These are phyloP conservation scores for Leishmania major DNA, from an alignment of 208 protist genomes.

Conservation along the genomic window DNA sequence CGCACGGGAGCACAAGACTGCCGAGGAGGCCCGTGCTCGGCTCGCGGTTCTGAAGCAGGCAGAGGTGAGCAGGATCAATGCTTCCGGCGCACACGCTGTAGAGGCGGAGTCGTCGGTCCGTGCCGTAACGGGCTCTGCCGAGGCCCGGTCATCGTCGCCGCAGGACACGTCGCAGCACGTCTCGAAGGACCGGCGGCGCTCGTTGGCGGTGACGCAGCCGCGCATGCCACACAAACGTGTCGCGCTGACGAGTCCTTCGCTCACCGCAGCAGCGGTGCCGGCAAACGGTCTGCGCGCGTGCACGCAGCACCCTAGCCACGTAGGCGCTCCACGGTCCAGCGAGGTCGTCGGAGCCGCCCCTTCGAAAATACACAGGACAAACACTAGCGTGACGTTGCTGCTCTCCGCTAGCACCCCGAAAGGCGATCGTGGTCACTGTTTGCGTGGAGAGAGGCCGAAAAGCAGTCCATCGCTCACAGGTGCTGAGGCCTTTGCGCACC, in stretches of 20 bases:
- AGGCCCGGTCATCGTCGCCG: neutral
- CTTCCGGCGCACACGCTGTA: neutral
- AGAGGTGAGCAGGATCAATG: neutral
- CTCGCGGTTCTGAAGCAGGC: slow-evolving; percentile 2
- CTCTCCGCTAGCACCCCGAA: neutral
- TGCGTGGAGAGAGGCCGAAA: neutral
- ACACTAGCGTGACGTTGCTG: neutral
- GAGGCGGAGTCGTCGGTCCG: neutral
- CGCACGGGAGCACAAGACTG: slow-evolving; percentile 35
- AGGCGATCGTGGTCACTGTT: neutral
- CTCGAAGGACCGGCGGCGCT: neutral
- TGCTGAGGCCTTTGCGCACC: neutral
- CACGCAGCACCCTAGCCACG: neutral
- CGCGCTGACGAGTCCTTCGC: neutral
- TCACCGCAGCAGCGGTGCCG: neutral
- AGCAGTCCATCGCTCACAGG: neutral
- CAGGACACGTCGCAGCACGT: neutral
- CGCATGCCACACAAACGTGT: neutral
- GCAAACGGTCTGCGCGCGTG: neutral
- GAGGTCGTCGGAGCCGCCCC: neutral
- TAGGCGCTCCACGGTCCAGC: neutral
- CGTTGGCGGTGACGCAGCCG: neutral
- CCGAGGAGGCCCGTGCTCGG: slow-evolving; percentile 25
- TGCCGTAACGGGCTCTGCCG: neutral
- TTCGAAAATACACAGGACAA: neutral